phyloP scores from a whole-genome alignment of 768 basidiomycete species.

The Podaxis pistillaris region DNA sequence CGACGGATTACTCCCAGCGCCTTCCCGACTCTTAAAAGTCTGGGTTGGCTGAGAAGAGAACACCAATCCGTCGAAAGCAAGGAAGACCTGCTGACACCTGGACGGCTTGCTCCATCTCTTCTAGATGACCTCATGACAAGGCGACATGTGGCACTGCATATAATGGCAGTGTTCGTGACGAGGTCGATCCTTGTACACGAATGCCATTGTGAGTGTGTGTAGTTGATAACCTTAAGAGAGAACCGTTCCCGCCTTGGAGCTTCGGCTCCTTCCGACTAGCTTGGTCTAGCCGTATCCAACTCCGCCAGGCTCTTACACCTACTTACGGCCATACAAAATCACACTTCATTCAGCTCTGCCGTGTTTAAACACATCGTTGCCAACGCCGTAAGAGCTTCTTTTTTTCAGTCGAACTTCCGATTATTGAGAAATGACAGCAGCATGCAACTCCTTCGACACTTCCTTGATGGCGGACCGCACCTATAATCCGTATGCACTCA shows the following conservation, averaged over 20 bases:
- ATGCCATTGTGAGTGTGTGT: background rate
- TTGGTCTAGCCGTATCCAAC: background rate
- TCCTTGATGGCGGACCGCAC: conserved; percentile 1
- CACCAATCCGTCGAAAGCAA: background rate
- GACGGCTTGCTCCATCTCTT: background rate
- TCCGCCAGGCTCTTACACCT: too few species aligned
- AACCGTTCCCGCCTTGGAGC: background rate
- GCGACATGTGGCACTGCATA: background rate
- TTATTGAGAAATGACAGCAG: too few species aligned
- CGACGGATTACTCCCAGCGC: background rate
- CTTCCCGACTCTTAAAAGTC: background rate
- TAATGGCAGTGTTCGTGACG: background rate
- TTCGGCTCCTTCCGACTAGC: background rate
- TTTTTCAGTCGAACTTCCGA: too few species aligned
- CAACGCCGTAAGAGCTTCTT: too few species aligned
- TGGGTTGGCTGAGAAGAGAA: background rate
- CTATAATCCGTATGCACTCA: background rate
- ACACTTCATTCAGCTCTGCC: too few species aligned
- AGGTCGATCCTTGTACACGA: background rate
- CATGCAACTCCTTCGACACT: background rate
- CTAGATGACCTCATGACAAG: conserved; percentile 8
- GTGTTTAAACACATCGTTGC: too few species aligned
- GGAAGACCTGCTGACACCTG: conserved; percentile 3
- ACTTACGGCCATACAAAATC: too few species aligned
- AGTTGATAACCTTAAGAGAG: background rate